These are phyloP conservation scores for Microbotryum silenes-acaulis DNA, from an alignment of 1,284 basidiomycete species.

Conservation along the genomic window DNA sequence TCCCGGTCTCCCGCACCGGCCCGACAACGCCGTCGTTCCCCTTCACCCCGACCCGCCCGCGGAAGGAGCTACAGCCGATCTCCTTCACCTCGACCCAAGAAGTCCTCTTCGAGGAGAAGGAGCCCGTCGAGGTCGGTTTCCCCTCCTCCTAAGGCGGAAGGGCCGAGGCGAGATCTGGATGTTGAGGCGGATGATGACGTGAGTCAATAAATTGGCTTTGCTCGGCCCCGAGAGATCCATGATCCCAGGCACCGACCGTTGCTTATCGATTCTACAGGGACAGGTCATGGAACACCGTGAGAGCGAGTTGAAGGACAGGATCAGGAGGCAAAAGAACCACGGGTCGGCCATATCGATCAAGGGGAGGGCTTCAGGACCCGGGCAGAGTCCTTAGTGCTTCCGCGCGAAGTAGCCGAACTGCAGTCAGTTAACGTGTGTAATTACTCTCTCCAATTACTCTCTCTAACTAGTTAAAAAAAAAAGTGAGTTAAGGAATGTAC, in stretches of 20 bases:
- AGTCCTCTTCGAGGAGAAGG: neutral
- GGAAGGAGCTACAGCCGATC: neutral
- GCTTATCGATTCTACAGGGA: neutral
- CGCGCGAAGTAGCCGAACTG: too few species aligned
- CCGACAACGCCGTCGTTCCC: neutral
- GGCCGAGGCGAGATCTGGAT: neutral
- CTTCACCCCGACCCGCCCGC: conserved; percentile 1
- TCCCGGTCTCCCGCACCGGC: conserved; percentile 10
- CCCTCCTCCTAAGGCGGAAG: neutral
- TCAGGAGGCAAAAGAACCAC: conserved; percentile 18
- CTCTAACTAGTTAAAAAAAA: too few species aligned
- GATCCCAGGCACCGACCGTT: neutral
- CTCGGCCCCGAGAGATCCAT: neutral
- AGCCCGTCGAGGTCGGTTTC: conserved; percentile 2
- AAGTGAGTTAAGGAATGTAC: too few species aligned
- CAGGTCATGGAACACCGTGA: conserved; percentile 9
- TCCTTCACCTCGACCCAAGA: neutral
- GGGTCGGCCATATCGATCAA: too few species aligned
- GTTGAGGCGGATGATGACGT: neutral
- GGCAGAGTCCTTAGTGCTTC: too few species aligned
- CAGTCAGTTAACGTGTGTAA: too few species aligned
- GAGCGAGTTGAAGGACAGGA: conserved; percentile 20
- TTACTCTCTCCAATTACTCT: too few species aligned
- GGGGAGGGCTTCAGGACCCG: too few species aligned
- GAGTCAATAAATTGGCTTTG: neutral